Percentiles rank a stretch among this genome's conserved stretches.
phyloP scores from a whole-genome alignment of 1,284 basidiomycete genomes.

The Agaricales sp. region DNA sequence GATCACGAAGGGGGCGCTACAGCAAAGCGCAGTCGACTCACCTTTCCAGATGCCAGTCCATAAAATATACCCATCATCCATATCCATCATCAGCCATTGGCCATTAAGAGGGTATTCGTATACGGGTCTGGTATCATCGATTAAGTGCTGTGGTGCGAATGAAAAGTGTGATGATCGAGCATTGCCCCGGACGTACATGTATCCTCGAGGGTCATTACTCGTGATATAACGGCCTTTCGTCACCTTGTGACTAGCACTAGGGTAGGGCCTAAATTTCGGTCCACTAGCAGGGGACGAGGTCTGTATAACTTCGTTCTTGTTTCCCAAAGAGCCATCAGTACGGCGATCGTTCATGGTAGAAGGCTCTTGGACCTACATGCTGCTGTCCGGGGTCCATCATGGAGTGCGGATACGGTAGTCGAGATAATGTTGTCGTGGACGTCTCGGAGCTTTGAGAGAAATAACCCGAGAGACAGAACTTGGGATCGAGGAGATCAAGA shows the following conservation, averaged over 20 bases:
- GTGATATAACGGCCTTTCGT: conserved; percentile 80
- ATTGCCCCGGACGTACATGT: conserved; percentile 45
- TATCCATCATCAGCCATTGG: conserved; percentile 90
- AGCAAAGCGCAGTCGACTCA: conserved; percentile 18
- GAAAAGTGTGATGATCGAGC: conserved; percentile 8
- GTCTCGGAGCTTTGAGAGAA: no score
- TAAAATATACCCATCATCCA: conserved; percentile 78
- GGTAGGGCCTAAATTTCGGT: conserved; percentile 64
- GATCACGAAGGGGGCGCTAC: conserved; percentile 3
- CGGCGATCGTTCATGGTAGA: no score
- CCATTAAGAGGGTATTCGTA: conserved; percentile 81
- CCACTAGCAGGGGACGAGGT: conserved; percentile 32
- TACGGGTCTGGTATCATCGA: conserved; percentile 45
- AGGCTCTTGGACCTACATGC: not conserved
- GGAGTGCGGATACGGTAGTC: not conserved
- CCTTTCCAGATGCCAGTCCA: conserved; percentile 90
- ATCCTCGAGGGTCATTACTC: conserved; percentile 77
- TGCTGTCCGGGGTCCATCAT: not conserved
- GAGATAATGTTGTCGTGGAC: not conserved
- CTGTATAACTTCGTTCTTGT: conserved; percentile 19
- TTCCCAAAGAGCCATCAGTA: no score
- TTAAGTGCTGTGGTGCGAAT: not conserved
- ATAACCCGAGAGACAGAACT: not conserved
- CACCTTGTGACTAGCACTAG: conserved; percentile 68
- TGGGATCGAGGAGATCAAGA: not conserved